Evolutionary conservation across 2,329 filamentous ascomycete genomes (phyloP).

Genomic region (Paecilomyces fulvus): DNA sequence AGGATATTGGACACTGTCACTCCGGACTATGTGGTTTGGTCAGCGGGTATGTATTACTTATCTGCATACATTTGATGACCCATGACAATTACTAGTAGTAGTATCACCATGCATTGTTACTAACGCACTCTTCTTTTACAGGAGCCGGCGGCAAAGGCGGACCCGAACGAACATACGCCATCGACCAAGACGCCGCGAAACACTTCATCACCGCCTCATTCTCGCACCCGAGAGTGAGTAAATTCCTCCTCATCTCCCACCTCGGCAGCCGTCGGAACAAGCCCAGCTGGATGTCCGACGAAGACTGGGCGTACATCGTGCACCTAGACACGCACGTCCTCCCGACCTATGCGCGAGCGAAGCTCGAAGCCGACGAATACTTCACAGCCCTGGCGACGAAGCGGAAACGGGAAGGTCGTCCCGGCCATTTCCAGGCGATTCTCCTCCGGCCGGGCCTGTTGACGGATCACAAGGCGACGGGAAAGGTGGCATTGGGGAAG

Average conservation of each 20-base stretch:
- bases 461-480: constrained; percentile 39
- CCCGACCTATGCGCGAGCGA: constrained; percentile 46
- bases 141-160: constrained; percentile 50
- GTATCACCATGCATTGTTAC: background rate
- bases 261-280: constrained; percentile 41
- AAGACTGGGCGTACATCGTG: constrained; percentile 37
- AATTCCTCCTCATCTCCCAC: constrained; percentile 50
- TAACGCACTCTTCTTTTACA: constrained; percentile 12
- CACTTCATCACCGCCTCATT: constrained; percentile 44
- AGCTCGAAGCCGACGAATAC: constrained; percentile 49
- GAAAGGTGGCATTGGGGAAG: constrained; percentile 42
- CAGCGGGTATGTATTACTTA: constrained; percentile 28
- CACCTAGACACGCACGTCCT: constrained; percentile 42
- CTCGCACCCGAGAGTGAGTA: constrained; percentile 37
- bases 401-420: constrained; percentile 15
- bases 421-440: constrained; percentile 39
- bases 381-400: constrained; percentile 38
- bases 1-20: constrained; percentile 44
- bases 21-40: constrained; percentile 41
- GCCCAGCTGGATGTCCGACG: constrained; percentile 44
- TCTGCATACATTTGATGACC: background rate
- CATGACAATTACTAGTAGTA: background rate
- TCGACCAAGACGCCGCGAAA: constrained; percentile 49
- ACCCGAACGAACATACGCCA: constrained; percentile 40
- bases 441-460: constrained; percentile 43